These are phyloP conservation scores for Cetradonia linearis DNA, from an alignment of 495 filamentous ascomycete species.

Conservation along the genomic window DNA sequence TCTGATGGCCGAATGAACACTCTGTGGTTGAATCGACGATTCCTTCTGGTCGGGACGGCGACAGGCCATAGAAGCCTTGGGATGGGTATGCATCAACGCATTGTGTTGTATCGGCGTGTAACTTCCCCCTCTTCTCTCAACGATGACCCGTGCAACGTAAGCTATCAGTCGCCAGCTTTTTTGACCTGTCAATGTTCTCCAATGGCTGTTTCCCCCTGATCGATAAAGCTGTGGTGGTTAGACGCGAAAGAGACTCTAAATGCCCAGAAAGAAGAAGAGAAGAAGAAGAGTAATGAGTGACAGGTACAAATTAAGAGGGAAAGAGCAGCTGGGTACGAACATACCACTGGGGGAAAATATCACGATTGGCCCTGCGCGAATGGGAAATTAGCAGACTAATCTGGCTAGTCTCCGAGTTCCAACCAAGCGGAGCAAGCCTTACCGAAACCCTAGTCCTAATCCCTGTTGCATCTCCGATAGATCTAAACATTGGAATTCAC, in stretches of 20 bases:
- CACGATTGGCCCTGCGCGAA: constrained; percentile 3
- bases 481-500: background rate
- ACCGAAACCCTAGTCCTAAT: constrained; percentile 7
- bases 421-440: background rate
- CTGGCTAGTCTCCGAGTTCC: constrained; percentile 10
- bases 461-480: background rate
- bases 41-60: constrained; percentile 8
- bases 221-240: constrained; percentile 5
- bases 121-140: background rate
- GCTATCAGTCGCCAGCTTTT: background rate
- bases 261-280: constrained; percentile 8
- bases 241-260: constrained; percentile 5
- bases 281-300: constrained; percentile 13
- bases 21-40: background rate
- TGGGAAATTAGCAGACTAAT: constrained; percentile 1
- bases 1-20: background rate
- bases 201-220: background rate
- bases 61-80: background rate
- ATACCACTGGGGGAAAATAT: constrained; percentile 6
- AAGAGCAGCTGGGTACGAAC: background rate
- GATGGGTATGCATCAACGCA: constrained; percentile 11
- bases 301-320: constrained; percentile 1
- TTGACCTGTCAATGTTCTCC: background rate
- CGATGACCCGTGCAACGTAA: background rate
- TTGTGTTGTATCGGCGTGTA: constrained; percentile 6